These are phyloP conservation scores for Leishmania major DNA, from an alignment of 208 protist species.

Conservation along the genomic window DNA sequence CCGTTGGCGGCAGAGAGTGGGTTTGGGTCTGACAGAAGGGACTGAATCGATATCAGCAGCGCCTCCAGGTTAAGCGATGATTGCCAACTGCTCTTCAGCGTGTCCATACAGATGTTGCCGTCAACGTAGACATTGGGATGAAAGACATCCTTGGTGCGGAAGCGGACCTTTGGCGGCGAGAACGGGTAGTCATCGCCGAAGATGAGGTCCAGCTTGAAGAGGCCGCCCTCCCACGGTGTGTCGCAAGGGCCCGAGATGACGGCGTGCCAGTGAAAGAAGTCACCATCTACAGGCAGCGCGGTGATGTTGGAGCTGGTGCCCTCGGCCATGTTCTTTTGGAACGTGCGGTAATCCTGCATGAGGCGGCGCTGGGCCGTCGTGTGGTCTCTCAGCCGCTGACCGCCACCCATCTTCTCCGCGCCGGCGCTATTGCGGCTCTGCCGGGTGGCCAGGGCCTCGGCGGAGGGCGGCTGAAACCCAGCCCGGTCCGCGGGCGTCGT, in stretches of 20 bases:
- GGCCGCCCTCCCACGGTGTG: conserved; percentile 88
- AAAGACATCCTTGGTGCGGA: conserved; percentile 97
- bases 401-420: conserved; percentile 34
- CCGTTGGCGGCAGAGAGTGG: conserved; percentile 99
- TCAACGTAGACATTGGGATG: conserved; percentile 99
- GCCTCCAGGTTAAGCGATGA: conserved; percentile 98
- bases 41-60: conserved; percentile 99
- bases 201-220: conserved; percentile 80
- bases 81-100: conserved; percentile 98
- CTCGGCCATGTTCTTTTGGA: conserved; percentile 44
- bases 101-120: conserved; percentile 99
- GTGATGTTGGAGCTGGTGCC: conserved; percentile 51
- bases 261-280: conserved; percentile 88
- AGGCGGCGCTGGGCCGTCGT: conserved; percentile 63
- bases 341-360: conserved; percentile 66
- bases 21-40: conserved; percentile 99
- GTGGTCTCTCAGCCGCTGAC: conserved; percentile 35
- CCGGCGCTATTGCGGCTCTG: conserved; percentile 27
- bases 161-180: conserved; percentile 97
- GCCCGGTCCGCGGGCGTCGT: neutral
- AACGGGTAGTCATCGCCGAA: conserved; percentile 91
- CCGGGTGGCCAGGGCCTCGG: conserved; percentile 2
- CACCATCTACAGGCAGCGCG: conserved; percentile 64
- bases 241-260: conserved; percentile 80
- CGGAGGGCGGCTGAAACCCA: neutral